Percentiles rank a stretch among this genome's conserved stretches.
Conservation (phyloP, 2,329 filamentous ascomycete species). For the Fusarium redolens region DNA sequence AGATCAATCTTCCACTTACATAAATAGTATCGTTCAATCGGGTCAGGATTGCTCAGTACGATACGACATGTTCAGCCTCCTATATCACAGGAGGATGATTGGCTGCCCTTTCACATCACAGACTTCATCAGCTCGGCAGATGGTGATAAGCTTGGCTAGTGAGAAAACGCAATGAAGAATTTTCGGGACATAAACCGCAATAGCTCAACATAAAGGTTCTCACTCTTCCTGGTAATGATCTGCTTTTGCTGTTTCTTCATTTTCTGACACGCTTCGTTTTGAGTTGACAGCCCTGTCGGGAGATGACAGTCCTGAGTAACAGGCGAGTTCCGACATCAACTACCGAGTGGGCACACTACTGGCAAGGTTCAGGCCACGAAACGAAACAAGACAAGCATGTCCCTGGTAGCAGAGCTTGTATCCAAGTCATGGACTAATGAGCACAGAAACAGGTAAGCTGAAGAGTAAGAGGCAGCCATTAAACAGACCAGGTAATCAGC, state of each 20-base stretch:
- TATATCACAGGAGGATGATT: background rate
- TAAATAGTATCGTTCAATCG: background rate
- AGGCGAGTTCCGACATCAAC: background rate
- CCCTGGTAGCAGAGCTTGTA: background rate
- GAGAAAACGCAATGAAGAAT: too few relatives aligned
- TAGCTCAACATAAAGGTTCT: fast-evolving
- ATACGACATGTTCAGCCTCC: background rate
- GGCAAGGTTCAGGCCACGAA: background rate
- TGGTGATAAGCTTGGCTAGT: background rate
- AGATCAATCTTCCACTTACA: background rate
- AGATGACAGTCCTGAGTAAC: background rate
- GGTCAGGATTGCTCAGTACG: background rate
- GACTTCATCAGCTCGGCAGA: background rate
- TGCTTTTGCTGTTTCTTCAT: background rate
- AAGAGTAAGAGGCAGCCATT: background rate
- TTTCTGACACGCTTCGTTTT: too few relatives aligned
- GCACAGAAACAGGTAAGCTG: too few relatives aligned
- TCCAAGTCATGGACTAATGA: too few relatives aligned
- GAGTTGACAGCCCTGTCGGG: background rate
- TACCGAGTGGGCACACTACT: background rate
- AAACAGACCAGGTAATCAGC: fast-evolving
- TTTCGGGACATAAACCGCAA: too few relatives aligned
- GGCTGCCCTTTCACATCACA: background rate
- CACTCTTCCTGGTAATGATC: too few relatives aligned
- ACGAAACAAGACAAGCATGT: background rate